These are phyloP conservation scores for Sechiopsis laciniata DNA, from an alignment of 306 rosid genomes.

Conservation along the genomic window DNA sequence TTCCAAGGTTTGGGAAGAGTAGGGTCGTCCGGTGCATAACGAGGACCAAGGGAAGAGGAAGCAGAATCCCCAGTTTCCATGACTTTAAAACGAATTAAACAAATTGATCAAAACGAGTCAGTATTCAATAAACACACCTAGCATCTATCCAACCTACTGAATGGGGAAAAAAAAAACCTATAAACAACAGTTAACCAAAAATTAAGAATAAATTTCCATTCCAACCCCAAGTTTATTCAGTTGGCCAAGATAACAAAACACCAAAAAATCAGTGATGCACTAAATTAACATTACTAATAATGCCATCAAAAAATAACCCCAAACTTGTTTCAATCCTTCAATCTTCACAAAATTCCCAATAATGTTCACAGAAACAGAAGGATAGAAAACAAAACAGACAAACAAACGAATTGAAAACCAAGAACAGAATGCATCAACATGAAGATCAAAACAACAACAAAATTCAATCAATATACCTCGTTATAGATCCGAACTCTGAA, in stretches of 20 bases:
- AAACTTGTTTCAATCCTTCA: not conserved
- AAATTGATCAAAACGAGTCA: slow-evolving; percentile 1
- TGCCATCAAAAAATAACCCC: not conserved
- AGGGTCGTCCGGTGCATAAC: slow-evolving; percentile 94
- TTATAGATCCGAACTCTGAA: not conserved
- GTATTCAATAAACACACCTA: not conserved
- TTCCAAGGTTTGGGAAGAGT: slow-evolving; percentile 88
- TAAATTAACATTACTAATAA: not conserved
- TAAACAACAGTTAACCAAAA: not conserved
- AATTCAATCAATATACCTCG: not conserved
- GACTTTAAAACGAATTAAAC: not conserved
- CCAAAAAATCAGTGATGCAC: not conserved
- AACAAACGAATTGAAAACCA: not conserved
- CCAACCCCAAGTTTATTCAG: not conserved
- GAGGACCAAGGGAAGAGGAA: slow-evolving; percentile 54
- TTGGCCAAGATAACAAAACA: not conserved
- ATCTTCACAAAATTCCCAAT: not conserved
- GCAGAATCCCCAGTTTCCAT: slow-evolving; percentile 76
- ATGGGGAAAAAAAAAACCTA: not conserved
- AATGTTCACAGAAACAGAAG: slow-evolving; percentile 8
- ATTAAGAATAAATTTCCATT: not conserved
- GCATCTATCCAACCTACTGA: not conserved
- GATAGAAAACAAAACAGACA: not conserved
- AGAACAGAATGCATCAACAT: not conserved
- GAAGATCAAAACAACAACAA: not conserved